Evolutionary conservation across 1,284 basidiomycete species (phyloP).

Genomic region (Ustilago nuda): DNA sequence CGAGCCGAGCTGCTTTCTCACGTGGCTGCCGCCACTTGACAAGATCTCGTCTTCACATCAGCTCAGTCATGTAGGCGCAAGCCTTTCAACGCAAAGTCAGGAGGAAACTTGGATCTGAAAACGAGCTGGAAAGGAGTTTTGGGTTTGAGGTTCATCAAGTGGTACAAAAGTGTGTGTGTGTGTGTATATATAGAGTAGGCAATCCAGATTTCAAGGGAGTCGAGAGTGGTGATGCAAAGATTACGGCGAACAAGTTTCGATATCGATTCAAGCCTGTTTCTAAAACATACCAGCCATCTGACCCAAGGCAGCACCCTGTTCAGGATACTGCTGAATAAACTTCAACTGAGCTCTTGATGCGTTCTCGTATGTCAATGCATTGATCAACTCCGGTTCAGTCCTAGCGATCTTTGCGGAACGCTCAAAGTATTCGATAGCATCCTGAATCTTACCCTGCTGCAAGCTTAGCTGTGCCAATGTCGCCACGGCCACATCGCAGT

Average conservation of each 20-base stretch:
- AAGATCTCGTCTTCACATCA: background rate
- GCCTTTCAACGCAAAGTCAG: background rate
- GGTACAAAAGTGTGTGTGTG: constrained; percentile 2
- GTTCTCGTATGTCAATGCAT: constrained; percentile 87
- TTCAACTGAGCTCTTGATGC: constrained; percentile 63
- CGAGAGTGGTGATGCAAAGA: constrained; percentile 2
- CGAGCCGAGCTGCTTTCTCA: background rate
- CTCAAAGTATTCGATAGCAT: constrained; percentile 88
- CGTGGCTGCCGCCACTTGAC: background rate
- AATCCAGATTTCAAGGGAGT: background rate
- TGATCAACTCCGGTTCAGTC: constrained; percentile 89
- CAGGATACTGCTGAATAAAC: constrained; percentile 67
- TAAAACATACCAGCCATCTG: constrained; percentile 62
- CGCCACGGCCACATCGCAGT: constrained; percentile 96
- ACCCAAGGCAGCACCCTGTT: constrained; percentile 61
- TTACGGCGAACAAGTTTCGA: background rate
- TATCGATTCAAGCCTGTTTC: background rate
- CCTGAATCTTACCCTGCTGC: constrained; percentile 89
- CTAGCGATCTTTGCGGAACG: constrained; percentile 86
- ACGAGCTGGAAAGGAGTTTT: constrained; percentile 3
- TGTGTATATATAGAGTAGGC: background rate
- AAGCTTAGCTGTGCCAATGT: constrained; percentile 92
- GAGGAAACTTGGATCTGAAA: background rate
- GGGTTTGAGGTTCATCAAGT: background rate
- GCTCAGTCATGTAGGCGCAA: background rate